Evolutionary conservation across 1,284 basidiomycete genomes (phyloP).

Genomic region (Leccinum cinnamomeum): DNA sequence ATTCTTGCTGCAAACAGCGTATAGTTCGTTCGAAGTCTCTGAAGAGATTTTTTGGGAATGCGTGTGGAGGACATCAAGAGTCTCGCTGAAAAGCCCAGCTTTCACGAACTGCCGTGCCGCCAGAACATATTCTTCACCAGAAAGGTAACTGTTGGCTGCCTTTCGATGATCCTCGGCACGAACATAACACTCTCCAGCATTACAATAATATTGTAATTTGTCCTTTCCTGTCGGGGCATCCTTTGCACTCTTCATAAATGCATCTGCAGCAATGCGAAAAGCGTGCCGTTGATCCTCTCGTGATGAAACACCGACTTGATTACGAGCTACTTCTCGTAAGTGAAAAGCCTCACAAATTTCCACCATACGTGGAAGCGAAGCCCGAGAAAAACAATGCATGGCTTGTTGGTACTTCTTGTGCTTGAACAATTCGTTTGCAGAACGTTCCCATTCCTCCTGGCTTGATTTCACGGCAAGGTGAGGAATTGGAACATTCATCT

Average conservation of each 20-base stretch:
- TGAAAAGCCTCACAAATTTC: slow-evolving; percentile 48
- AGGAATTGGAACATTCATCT: slow-evolving; percentile 47
- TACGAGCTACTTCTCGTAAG: slow-evolving; percentile 42
- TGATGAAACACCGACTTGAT: slow-evolving; percentile 26
- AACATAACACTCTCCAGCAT: slow-evolving; percentile 55
- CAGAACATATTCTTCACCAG: slow-evolving; percentile 19
- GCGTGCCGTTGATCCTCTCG: slow-evolving; percentile 35
- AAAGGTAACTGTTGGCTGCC: slow-evolving; percentile 49
- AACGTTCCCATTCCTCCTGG: slow-evolving; percentile 54
- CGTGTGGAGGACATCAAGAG: no score
- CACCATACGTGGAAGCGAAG: slow-evolving; percentile 43
- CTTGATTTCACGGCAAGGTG: slow-evolving; percentile 48
- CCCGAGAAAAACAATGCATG: slow-evolving; percentile 60
- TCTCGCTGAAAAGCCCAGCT: no score
- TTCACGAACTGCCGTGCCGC: no score
- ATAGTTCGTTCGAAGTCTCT: no score
- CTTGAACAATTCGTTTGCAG: slow-evolving; percentile 53
- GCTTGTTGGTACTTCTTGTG: slow-evolving; percentile 59
- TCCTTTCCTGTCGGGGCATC: slow-evolving; percentile 30
- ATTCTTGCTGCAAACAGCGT: no score
- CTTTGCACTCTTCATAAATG: slow-evolving; percentile 46
- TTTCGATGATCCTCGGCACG: slow-evolving; percentile 39
- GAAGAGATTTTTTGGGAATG: no score
- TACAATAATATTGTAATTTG: slow-evolving; percentile 43
- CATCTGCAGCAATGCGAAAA: slow-evolving; percentile 47